phyloP scores from a whole-genome alignment of 768 basidiomycete species.

The Tephrocybe sp. region DNA sequence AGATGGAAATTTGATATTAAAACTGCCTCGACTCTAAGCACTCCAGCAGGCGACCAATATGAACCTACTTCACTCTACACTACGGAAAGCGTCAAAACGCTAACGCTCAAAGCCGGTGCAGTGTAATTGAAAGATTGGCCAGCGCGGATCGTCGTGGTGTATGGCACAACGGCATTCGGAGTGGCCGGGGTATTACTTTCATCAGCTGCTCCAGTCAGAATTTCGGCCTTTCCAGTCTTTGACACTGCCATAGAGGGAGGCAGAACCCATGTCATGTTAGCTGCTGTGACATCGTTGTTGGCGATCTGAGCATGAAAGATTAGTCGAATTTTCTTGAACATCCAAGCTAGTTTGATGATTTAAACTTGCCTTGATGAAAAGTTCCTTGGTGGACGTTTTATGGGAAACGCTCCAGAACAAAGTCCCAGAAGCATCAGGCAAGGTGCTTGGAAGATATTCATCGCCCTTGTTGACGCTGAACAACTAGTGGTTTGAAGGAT shows the following conservation, averaged over 20 bases:
- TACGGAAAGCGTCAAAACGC: too few species aligned
- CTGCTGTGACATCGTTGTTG: background rate
- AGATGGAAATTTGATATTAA: background rate
- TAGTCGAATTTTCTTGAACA: too few species aligned
- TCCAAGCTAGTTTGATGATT: too few species aligned
- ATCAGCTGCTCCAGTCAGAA: background rate
- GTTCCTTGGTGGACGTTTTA: background rate
- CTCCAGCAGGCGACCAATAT: background rate
- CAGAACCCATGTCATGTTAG: background rate
- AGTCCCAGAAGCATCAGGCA: background rate
- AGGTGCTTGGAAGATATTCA: conserved; percentile 4
- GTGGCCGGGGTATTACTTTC: conserved; percentile 2
- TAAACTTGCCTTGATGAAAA: conserved; percentile 3
- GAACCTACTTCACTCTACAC: too few species aligned
- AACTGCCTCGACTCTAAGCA: background rate
- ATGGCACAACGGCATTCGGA: conserved; percentile 1
- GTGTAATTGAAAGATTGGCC: too few species aligned
- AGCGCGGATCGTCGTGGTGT: background rate
- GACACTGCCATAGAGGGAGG: background rate
- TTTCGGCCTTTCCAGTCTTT: conserved; percentile 1
- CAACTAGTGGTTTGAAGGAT: too few species aligned
- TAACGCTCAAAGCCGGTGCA: too few species aligned
- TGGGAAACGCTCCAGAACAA: conserved; percentile 8
- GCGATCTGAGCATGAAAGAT: too few species aligned
- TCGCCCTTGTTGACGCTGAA: background rate